A percentile compares a stretch with the other conserved stretches of the same genome.
phyloP scores from a whole-genome alignment of 768 basidiomycete genomes.

The Phlegmacium glaucopus region DNA sequence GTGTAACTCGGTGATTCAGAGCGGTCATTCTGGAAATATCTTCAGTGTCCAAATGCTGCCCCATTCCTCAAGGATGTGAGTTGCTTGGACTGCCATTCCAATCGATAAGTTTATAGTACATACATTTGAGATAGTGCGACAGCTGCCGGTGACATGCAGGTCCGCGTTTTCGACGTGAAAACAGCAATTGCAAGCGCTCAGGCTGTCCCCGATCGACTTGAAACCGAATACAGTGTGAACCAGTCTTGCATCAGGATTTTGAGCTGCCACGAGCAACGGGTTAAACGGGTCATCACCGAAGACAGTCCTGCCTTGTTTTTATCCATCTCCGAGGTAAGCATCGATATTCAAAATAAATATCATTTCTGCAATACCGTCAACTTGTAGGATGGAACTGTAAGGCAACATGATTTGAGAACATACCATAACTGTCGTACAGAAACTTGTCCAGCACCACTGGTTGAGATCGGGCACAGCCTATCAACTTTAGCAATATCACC shows the following conservation, averaged over 20 bases:
- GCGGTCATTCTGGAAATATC: constrained; percentile 81
- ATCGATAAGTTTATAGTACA: neutral
- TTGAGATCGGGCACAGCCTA: constrained; percentile 60
- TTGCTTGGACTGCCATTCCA: neutral
- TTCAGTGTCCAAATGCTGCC: constrained; percentile 84
- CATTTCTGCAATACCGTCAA: constrained; percentile 3
- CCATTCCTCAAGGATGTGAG: constrained; percentile 73
- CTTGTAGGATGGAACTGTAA: constrained; percentile 74
- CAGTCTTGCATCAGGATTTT: constrained; percentile 53
- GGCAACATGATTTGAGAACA: constrained; percentile 82
- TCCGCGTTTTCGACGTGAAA: constrained; percentile 75
- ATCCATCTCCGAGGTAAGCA: constrained; percentile 70
- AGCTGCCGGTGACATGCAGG: constrained; percentile 71
- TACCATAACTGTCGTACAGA: constrained; percentile 57
- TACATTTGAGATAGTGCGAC: constrained; percentile 46
- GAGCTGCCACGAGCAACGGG: constrained; percentile 67
- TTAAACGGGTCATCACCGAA: constrained; percentile 79
- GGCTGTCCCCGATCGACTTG: constrained; percentile 34
- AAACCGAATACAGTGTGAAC: constrained; percentile 41
- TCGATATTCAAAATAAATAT: neutral
- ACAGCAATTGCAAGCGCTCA: constrained; percentile 27
- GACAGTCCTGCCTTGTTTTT: constrained; percentile 74
- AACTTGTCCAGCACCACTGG: constrained; percentile 69
- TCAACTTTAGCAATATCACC: constrained; percentile 75
- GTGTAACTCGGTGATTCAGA: constrained; percentile 66